Evolutionary conservation across 1,139 yeast genomes (phyloP).

Genomic region (Blastobotrys ciferrii): DNA sequence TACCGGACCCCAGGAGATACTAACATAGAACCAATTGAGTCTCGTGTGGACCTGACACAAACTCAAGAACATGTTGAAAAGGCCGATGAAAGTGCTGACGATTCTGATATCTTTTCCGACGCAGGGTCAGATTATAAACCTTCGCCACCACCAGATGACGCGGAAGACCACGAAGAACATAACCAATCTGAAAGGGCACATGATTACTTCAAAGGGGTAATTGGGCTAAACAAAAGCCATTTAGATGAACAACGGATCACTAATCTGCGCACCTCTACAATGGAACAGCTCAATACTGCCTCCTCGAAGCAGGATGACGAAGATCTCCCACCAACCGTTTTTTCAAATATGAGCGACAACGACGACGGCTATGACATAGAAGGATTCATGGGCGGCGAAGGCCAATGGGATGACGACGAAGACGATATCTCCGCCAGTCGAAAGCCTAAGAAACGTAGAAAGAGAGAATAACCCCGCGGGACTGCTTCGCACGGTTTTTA

Average conservation of each 20-base stretch:
- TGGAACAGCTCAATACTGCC: background rate
- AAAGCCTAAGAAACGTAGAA: background rate
- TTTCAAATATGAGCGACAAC: slow-evolving; percentile 2
- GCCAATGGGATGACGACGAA: slow-evolving; percentile 7
- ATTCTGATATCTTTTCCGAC: slow-evolving; percentile 12
- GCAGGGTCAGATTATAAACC: slow-evolving; percentile 12
- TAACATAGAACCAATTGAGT: too few relatives aligned
- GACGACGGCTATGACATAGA: slow-evolving; percentile 11
- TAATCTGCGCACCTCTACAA: background rate
- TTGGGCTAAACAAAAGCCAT: background rate
- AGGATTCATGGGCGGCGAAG: slow-evolving; percentile 9
- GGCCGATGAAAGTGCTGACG: too few relatives aligned
- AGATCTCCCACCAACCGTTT: background rate
- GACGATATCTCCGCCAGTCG: background rate
- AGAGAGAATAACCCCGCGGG: too few relatives aligned
- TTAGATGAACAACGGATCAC: background rate
- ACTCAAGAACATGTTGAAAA: background rate
- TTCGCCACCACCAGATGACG: background rate
- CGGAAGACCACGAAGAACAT: background rate
- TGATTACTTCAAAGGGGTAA: background rate
- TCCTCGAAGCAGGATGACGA: background rate
- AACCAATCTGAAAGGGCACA: background rate
- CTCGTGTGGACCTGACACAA: too few relatives aligned
- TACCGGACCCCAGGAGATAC: too few relatives aligned
- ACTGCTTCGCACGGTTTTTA: too few relatives aligned